Percentiles rank a stretch among this genome's conserved stretches.
Evolutionary conservation across 1,284 basidiomycete species (phyloP).

Genomic region (Wolfiporia cocos): DNA sequence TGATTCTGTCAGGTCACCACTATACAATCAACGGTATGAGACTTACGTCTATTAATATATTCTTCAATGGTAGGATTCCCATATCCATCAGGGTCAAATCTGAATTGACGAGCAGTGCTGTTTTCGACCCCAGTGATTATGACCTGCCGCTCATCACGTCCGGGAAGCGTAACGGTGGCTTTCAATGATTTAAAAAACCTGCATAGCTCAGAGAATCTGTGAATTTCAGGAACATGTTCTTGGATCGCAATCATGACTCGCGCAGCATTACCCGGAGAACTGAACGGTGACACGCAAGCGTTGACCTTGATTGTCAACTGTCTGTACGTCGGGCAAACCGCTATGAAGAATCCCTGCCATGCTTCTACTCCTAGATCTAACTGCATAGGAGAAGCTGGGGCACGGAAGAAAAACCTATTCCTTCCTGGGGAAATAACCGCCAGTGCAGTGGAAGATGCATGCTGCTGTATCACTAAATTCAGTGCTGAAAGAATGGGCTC

Average conservation of each 20-base stretch:
- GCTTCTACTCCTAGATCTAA: slow-evolving; percentile 49
- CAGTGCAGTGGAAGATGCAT: slow-evolving; percentile 45
- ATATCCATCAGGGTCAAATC: slow-evolving; percentile 48
- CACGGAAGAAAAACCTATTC: slow-evolving; percentile 57
- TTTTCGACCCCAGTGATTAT: slow-evolving; percentile 40
- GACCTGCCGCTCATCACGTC: slow-evolving; percentile 44
- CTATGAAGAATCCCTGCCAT: slow-evolving; percentile 62
- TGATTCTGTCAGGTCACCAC: slow-evolving; percentile 19
- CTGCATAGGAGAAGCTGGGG: slow-evolving; percentile 12
- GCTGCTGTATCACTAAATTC: slow-evolving; percentile 61
- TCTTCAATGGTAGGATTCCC: slow-evolving; percentile 49
- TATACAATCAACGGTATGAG: background rate
- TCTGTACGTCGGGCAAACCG: slow-evolving; percentile 56
- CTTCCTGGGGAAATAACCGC: slow-evolving; percentile 39
- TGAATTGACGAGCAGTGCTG: slow-evolving; percentile 36
- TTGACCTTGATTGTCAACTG: slow-evolving; percentile 71
- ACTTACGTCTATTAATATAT: slow-evolving; percentile 55
- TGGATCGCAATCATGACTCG: slow-evolving; percentile 45
- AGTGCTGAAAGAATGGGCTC: slow-evolving; percentile 53
- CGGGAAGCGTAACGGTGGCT: slow-evolving; percentile 50
- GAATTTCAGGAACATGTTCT: slow-evolving; percentile 35
- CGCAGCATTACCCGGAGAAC: slow-evolving; percentile 54
- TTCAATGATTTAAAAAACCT: slow-evolving; percentile 44
- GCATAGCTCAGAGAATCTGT: slow-evolving; percentile 37
- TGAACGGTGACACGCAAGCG: slow-evolving; percentile 68